Base-by-base conservation (phyloP, 257 asterid species). In the Misopates orontium region DNA sequence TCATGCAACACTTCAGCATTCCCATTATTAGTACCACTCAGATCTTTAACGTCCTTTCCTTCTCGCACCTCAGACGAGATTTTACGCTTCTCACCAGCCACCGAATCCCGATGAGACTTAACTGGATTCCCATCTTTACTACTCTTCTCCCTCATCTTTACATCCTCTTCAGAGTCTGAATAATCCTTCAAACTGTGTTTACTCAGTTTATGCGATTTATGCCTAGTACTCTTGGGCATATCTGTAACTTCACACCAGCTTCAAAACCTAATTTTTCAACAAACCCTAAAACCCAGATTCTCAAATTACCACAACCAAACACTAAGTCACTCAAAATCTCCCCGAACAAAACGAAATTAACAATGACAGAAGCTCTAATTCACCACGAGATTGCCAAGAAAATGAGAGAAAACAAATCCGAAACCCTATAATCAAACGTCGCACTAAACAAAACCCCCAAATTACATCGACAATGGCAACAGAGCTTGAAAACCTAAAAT, bases 151-250 rank as follows among this genome's bases (percentile, higher is more conserved):
- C 85, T 89, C 85, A 68, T 73, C 82, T 75, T 86, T 51, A 75
- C 84, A 84, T 90, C 99, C 54, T 68, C 84, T 16, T 94, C 99
- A 0, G 96, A 83, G 60, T 90, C 99, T 4, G 98, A 85, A 69
- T 88, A 85, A 68, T 90, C 97, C 83, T 85, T 88, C 47, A 86
- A 85, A 65, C 90, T 83, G 69, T 90, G 96, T 64, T 90, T 94
- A 73, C 96, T 88, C 70, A 81, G 95, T 76, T 90, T 90, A 69
- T 90, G 96, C 36, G 93, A 91, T 78, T 88, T 94, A 76, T 91
- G 92, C 81, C 95, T 83, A 70, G 98, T 86, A 83, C 93, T 90
- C 76, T 79, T 78, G 44, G 99, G 94, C 99, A 94, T 94, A 60
- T 48, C 82, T 65, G 42, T 36, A 36, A 23, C 56, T 55, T 71